Percentiles rank a stretch among this genome's conserved stretches.
These are phyloP conservation scores for Chalaropsis ovoidea DNA, from an alignment of 2,329 filamentous ascomycete species.

Conservation along the genomic window DNA sequence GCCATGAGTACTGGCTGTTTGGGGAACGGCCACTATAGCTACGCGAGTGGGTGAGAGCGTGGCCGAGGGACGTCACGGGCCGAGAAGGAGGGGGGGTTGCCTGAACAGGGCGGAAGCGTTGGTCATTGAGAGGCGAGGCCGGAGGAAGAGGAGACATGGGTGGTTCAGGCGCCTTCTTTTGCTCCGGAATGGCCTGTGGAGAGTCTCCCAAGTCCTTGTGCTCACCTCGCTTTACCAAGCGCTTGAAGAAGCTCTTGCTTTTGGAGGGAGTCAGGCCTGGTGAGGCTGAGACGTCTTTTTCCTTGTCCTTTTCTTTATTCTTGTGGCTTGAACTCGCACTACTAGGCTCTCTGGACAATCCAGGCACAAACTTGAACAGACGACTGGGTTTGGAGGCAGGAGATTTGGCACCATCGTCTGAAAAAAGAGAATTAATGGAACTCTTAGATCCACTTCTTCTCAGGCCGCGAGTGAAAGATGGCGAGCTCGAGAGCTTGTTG, in stretches of 20 bases:
- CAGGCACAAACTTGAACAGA: constrained; percentile 22
- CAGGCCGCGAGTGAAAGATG: constrained; percentile 23
- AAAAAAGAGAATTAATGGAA: constrained; percentile 23
- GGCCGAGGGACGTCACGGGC: constrained; percentile 19
- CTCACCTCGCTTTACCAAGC: constrained; percentile 19
- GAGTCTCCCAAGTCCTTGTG: constrained; percentile 11
- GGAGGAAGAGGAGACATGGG: constrained; percentile 11
- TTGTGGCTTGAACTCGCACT: constrained; percentile 15
- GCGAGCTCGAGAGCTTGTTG: constrained; percentile 20
- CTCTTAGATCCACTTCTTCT: constrained; percentile 24
- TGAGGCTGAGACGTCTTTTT: constrained; percentile 10
- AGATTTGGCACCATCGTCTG: constrained; percentile 20
- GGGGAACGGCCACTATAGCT: constrained; percentile 33
- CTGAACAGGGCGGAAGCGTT: constrained; percentile 9
- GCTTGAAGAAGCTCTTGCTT: constrained; percentile 22
- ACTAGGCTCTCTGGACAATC: constrained; percentile 22
- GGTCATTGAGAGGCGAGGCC: constrained; percentile 16
- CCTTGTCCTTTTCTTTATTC: constrained; percentile 16
- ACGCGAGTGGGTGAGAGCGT: constrained; percentile 17
- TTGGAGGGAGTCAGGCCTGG: constrained; percentile 15
- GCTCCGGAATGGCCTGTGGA: not conserved
- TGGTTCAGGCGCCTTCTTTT: constrained; percentile 3
- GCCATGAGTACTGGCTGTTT: constrained; percentile 46
- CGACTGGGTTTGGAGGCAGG: constrained; percentile 22
- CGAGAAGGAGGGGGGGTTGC: constrained; percentile 18